Evolutionary conservation across 495 filamentous ascomycete genomes (phyloP).

Genomic region (Annulohypoxylon maeteangense): DNA sequence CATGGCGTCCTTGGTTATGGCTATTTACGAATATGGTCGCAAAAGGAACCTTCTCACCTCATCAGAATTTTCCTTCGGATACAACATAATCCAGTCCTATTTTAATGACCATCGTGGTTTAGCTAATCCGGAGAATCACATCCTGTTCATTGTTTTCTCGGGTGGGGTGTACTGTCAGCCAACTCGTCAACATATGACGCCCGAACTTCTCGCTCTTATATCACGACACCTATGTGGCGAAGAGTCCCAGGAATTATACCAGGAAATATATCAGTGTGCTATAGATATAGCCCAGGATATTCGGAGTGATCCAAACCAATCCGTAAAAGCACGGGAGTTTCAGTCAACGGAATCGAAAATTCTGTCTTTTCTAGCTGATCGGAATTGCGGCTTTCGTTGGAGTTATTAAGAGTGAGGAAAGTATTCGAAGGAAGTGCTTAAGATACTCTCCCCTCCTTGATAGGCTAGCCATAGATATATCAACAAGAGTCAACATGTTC

Average conservation of each 20-base stretch:
- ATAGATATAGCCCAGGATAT: not conserved
- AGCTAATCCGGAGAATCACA: not conserved
- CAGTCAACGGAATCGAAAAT: too few species aligned
- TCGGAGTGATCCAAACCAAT: not conserved
- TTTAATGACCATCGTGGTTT: not conserved
- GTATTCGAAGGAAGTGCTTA: too few species aligned
- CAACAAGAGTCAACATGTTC: too few species aligned
- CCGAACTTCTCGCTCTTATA: not conserved
- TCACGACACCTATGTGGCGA: not conserved
- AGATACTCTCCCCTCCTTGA: too few species aligned
- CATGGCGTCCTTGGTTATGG: not conserved
- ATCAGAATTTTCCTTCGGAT: not conserved
- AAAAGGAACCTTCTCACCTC: not conserved
- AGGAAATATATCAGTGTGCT: not conserved
- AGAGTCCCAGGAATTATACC: not conserved
- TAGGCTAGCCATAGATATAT: too few species aligned
- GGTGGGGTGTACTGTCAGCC: not conserved
- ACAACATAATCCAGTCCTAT: not conserved
- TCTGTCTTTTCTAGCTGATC: not conserved
- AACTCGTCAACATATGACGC: not conserved
- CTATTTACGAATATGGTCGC: not conserved
- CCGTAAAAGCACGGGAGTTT: too few species aligned
- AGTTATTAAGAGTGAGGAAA: too few species aligned
- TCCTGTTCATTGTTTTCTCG: not conserved
- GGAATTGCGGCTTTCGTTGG: not conserved